A percentile compares a stretch with the other conserved stretches of the same genome.
Evolutionary conservation across 2,329 filamentous ascomycete genomes (phyloP).

Genomic region (Dendryphion nanum): DNA sequence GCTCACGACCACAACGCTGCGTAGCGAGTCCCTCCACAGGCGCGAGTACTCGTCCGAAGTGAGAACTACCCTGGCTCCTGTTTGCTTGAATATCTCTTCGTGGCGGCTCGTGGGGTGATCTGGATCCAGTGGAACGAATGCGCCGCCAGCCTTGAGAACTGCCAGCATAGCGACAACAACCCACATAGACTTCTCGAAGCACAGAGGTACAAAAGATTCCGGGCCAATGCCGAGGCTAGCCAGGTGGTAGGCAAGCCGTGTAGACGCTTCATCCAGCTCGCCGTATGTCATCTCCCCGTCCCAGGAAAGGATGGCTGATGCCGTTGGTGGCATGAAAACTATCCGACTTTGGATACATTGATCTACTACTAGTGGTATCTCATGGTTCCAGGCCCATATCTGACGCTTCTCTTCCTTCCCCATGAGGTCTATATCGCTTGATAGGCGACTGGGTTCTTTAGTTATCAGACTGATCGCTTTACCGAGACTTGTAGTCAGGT

Average conservation of each 20-base stretch:
- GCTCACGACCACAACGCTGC: background rate
- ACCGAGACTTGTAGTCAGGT: background rate
- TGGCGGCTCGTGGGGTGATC: background rate
- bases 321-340: background rate
- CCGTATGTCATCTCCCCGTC: conserved; percentile 6
- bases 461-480: background rate
- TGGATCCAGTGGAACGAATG: background rate
- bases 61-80: background rate
- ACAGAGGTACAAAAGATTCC: background rate
- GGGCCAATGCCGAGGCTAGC: background rate
- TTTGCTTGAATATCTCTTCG: background rate
- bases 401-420: too few species aligned
- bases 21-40: background rate
- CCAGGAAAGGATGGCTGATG: conserved; percentile 4
- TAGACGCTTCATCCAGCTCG: conserved; percentile 2
- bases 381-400: too few species aligned
- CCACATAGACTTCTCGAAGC: background rate
- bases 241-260: background rate
- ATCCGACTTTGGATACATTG: too few species aligned
- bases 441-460: background rate
- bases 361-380: too few species aligned
- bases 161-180: conserved; percentile 35
- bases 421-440: too few species aligned
- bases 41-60: background rate
- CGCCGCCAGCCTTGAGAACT: conserved; percentile 6